Base-by-base conservation (phyloP, 2,329 filamentous ascomycete species). In the Bipolaris oryzae region DNA sequence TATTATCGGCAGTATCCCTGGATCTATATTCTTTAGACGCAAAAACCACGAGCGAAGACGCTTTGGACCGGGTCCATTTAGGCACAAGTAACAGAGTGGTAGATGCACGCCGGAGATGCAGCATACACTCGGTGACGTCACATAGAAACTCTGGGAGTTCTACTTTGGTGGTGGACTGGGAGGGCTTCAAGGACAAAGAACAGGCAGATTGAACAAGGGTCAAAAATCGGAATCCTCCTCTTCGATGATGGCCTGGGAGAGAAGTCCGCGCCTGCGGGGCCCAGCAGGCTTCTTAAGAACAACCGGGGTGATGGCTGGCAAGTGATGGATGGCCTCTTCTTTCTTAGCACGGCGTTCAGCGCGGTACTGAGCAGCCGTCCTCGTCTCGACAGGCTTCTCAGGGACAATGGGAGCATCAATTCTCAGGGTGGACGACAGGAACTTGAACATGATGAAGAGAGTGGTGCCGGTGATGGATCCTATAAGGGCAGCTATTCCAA, bases 161-260 rank as follows among this genome's bases (percentile, higher is more conserved):
- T 33, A 57, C 57, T 3, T 37, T 50, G n/a, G 50, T 50, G 23
- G 10, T 21, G 9, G 48, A 47, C 21, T 13, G 15, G 18, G 13
- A 21, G 21, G 31, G 34, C 1, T 20, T 35, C 16, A 35, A 21
- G 18, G 7, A 7, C 5, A 23, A 28, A 20, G 31, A 15, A 11
- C 15, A 25, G 7, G 10, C 45, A n/a, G 23, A 28, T 2, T 10
- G n/a, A 34, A 1, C 4, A 1, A 2, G 11, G 11, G 11, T 76
- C 63, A 81, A 49, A 76, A 79, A 43, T 81, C 79, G 1, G 78
- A 81, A 70, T 89, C 88, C 49, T 89, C 87, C 71, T 91, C 89
- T 73, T 90, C 89, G 55, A 89, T 82, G 60, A 92, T 91, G 0
- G 86, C 89, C 70, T 89, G 86, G 25, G 83, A 81, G 41, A 89